Evolutionary conservation across 371 early-diverging fungal genomes (phyloP).

Genomic region (Synchytrium microbalum): DNA sequence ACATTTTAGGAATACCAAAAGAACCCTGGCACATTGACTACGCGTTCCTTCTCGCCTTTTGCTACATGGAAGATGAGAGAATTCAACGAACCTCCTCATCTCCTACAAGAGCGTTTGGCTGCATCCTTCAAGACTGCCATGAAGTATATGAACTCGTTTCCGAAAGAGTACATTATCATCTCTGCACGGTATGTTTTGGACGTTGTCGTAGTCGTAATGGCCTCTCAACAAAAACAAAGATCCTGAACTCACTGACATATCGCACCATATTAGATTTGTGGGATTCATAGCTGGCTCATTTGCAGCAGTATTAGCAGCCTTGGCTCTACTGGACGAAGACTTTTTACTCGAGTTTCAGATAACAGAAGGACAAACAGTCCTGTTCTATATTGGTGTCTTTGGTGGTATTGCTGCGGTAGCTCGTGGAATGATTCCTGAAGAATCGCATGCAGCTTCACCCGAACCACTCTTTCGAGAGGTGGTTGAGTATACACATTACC

Average conservation of each 20-base stretch:
- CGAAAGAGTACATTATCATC: constrained; percentile 68
- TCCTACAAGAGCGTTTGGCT: constrained; percentile 69
- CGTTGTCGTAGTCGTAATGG: background rate
- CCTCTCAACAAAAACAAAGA: background rate
- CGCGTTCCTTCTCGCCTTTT: constrained; percentile 75
- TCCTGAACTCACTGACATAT: constrained; percentile 1
- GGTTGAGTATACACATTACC: constrained; percentile 81
- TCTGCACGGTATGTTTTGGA: constrained; percentile 53
- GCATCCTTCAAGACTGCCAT: constrained; percentile 63
- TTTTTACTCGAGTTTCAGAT: constrained; percentile 81
- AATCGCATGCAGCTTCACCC: constrained; percentile 72
- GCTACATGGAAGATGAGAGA: constrained; percentile 91
- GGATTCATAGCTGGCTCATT: constrained; percentile 86
- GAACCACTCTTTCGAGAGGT: constrained; percentile 64
- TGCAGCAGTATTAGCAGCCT: constrained; percentile 68
- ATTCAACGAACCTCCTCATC: constrained; percentile 93
- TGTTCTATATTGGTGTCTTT: constrained; percentile 87
- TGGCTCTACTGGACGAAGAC: constrained; percentile 84
- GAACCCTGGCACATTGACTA: constrained; percentile 73
- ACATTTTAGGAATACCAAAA: constrained; percentile 67
- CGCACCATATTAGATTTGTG: constrained; percentile 55
- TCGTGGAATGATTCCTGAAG: constrained; percentile 79
- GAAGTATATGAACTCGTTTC: constrained; percentile 83
- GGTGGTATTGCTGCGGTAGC: constrained; percentile 75
- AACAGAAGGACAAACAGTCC: constrained; percentile 69